Conservation (phyloP, 2,329 filamentous ascomycete genomes). For the Diaporthe sp. region DNA sequence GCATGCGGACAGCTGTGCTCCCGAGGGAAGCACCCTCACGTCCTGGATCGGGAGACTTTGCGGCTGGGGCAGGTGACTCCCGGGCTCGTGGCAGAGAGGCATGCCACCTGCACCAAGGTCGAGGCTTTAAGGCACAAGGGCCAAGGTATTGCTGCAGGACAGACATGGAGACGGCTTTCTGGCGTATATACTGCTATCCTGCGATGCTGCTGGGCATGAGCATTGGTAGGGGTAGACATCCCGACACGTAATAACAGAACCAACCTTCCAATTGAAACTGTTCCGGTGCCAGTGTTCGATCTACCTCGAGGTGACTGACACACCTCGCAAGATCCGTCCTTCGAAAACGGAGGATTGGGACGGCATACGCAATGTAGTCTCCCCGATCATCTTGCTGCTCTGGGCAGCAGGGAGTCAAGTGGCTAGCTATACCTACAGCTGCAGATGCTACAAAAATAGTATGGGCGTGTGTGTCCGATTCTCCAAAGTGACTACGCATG, state of each 20-base stretch:
- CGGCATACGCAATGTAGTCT: too few species aligned
- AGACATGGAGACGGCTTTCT: neutral
- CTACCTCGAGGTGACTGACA: too few species aligned
- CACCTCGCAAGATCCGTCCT: too few species aligned
- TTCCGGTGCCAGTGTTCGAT: too few species aligned
- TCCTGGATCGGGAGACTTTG: constrained; percentile 33
- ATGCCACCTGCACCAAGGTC: neutral
- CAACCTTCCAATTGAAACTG: neutral
- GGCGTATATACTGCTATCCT: neutral
- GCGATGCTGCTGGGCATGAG: neutral
- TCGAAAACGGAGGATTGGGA: too few species aligned
- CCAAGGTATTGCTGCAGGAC: too few species aligned
- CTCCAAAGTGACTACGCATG: too few species aligned
- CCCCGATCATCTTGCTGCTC: too few species aligned
- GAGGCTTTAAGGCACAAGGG: neutral
- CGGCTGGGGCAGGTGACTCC: constrained; percentile 33
- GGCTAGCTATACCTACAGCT: too few species aligned
- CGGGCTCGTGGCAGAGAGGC: neutral
- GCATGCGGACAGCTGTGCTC: neutral
- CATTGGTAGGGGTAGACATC: neutral
- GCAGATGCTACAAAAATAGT: too few species aligned
- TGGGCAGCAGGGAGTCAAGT: too few species aligned
- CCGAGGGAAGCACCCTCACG: neutral
- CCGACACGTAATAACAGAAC: neutral
- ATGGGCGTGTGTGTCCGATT: too few species aligned